Evolutionary conservation across 345 rosid species (phyloP), one percentile per base, ranked within the genome.

Genomic region (Populus pruinosa): DNA sequence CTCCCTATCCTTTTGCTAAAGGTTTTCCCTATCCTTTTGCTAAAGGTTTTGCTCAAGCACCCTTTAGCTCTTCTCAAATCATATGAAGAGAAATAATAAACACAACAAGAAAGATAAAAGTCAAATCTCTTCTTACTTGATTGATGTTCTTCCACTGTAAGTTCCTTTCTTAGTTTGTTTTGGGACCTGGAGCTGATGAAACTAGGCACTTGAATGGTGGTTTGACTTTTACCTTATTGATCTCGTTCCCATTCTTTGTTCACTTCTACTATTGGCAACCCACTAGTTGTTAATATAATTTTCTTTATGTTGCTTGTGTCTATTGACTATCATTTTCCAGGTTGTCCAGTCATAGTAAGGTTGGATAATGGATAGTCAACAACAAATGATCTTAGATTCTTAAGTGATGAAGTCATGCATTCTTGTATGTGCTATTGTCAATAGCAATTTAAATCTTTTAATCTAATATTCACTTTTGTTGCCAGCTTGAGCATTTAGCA

Each of bases 401-500:
- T 25, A 8, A 41, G 23, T 17, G 38, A 63, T 16, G 31, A 29
- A 29, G 25, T 20, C 44, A 67, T 67, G 38, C 47, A 17, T 61
- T n/a, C 47, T 23, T 59, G 29, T 23, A 8, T n/a, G 10, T 3
- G 23, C 29, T 17, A 18, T 20, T 35, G 53, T 35, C 36, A 33
- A 31, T 47, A 5, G n/a, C 44, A 63, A 27, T 63, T 20, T 43
- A 29, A 50, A 49, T 35, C 50, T 39, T 71, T 33, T 73, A 71
- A 70, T 35, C 5, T 11, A 5, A 20, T 64, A 13, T 67, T 27
- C 53, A 6, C 41, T 71, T 41, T 49, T 81, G 25, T 44, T 81
- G 27, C 76, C 93, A 92, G 97, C 90, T 91, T 84, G 92, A 91
- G 81, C 93, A 92, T 83, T 85, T 96, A 61, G 88, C 97, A 14